Percentiles rank a stretch among this genome's conserved stretches.
Conservation (phyloP, 306 rosid genomes). For the Arachis stenosperma region DNA sequence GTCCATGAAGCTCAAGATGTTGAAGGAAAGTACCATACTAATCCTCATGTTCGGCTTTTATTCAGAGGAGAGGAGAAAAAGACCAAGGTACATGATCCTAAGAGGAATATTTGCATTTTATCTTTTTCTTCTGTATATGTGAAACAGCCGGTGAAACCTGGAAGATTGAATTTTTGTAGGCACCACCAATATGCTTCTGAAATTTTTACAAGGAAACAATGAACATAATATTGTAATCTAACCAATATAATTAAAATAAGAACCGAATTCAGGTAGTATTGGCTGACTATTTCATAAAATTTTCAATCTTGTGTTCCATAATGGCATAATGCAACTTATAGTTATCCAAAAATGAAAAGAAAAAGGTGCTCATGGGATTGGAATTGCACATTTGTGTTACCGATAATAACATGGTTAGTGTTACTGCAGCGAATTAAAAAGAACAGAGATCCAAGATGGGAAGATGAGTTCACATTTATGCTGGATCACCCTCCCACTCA, state of each 20-base stretch:
- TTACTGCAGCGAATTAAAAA: slow-evolving; percentile 80
- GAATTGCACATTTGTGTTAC: slow-evolving; percentile 3
- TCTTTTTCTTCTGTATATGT: too few relatives aligned
- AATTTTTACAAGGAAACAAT: too few relatives aligned
- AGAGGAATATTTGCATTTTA: slow-evolving; percentile 14
- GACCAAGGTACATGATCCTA: slow-evolving; percentile 66
- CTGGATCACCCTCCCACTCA: slow-evolving; percentile 80
- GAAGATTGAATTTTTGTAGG: too few relatives aligned
- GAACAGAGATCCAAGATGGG: slow-evolving; percentile 98
- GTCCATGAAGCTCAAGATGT: slow-evolving; percentile 92
- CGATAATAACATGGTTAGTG: slow-evolving; percentile 28
- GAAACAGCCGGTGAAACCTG: too few relatives aligned
- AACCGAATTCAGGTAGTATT: neutral
- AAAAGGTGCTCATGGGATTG: neutral
- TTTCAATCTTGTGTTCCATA: neutral
- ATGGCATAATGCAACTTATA: neutral
- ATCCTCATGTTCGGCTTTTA: slow-evolving; percentile 76
- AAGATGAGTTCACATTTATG: slow-evolving; percentile 71
- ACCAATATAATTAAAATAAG: neutral
- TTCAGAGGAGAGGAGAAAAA: slow-evolving; percentile 85
- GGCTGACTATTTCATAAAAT: neutral
- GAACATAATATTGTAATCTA: too few relatives aligned
- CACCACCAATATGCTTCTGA: too few relatives aligned
- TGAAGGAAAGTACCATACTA: slow-evolving; percentile 93
- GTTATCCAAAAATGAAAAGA: neutral